A percentile compares a stretch with the other conserved stretches of the same genome.
These are phyloP conservation scores for Cladosporium sp. DNA, from an alignment of 2,329 filamentous ascomycete genomes.

Conservation along the genomic window DNA sequence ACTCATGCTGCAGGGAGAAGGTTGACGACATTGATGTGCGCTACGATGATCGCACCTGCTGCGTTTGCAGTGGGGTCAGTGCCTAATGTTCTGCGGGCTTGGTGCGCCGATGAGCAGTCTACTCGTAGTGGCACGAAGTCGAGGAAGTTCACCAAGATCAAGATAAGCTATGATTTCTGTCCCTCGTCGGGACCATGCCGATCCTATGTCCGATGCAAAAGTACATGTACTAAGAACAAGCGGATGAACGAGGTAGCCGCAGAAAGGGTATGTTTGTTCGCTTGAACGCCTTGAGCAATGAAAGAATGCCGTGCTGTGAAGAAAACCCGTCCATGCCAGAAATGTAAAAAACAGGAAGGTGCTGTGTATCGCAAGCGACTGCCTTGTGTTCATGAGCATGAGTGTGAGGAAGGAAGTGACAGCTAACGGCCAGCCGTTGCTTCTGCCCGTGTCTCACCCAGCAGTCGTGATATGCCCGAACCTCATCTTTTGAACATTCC, in stretches of 20 bases:
- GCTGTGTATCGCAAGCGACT: background rate
- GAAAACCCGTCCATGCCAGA: constrained; percentile 2
- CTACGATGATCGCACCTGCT: too few species aligned
- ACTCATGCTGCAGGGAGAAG: too few species aligned
- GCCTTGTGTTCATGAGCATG: background rate
- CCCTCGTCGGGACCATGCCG: too few species aligned
- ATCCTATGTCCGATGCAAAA: background rate
- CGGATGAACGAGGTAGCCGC: background rate
- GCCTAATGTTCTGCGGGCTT: too few species aligned
- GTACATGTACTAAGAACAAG: background rate
- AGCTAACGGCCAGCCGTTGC: constrained; percentile 5
- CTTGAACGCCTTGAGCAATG: background rate
- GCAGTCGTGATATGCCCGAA: background rate
- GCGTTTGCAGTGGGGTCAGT: too few species aligned
- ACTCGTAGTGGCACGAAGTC: too few species aligned
- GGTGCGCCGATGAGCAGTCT: too few species aligned
- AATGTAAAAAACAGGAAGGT: background rate
- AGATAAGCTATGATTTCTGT: too few species aligned
- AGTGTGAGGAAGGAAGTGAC: background rate
- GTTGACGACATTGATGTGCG: too few species aligned
- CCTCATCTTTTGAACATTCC: constrained; percentile 22
- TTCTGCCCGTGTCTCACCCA: background rate
- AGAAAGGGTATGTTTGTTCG: constrained; percentile 10
- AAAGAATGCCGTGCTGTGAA: constrained; percentile 1
- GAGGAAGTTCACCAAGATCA: too few species aligned